Evolutionary conservation across 2,329 filamentous ascomycete genomes (phyloP), one percentile per base, ranked within the genome.

Genomic region (Ophiosphaerella herpotricha): DNA sequence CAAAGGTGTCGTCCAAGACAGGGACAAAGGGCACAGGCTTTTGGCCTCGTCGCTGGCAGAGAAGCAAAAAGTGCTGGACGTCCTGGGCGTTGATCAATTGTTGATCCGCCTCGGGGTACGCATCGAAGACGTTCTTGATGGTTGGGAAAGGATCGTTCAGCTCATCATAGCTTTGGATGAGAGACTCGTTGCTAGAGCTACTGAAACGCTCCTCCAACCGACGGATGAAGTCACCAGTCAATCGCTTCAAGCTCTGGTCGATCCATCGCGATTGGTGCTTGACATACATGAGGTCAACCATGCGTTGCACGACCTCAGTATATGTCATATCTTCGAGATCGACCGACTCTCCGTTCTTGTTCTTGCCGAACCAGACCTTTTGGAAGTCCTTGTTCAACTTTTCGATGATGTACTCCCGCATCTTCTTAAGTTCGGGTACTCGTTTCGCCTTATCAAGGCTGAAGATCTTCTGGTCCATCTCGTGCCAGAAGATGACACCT

Each of bases 401-500:
- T 43, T 69, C 67, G 55, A 79, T 77, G 58, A 80, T 77, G 62
- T 77, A 72, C 11, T 75, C 71, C 38, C 71, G 72, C 64, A 74
- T 75, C 58, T 74, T 74, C 61, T 73, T 74, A 6, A 80, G 63
- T 51, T 74, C 74, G 2, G 66, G 66, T 13, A 75, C 48, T 21
- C 75, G 72, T 58, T 78, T 78, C 24, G 93, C 91, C 80, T 96
- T 97, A 75, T 96, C 92, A 41, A 99, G 80, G 70, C 86, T 89
- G 80, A 99, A 99, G 67, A 99, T 97, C 78, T 96, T 97, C 75
- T 95, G 85, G 70, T 99, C 94, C 91, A 99, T 96, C 78, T 99
- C 95, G 42, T 91, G 88, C 94, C 94, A 99, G 81, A 99, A 96
- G 46, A 85, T 81, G 40, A 99, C 92, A 83, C 94, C 94, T 51